Base-by-base conservation (phyloP, 768 basidiomycete species). In the Thelephora aurantiotincta region DNA sequence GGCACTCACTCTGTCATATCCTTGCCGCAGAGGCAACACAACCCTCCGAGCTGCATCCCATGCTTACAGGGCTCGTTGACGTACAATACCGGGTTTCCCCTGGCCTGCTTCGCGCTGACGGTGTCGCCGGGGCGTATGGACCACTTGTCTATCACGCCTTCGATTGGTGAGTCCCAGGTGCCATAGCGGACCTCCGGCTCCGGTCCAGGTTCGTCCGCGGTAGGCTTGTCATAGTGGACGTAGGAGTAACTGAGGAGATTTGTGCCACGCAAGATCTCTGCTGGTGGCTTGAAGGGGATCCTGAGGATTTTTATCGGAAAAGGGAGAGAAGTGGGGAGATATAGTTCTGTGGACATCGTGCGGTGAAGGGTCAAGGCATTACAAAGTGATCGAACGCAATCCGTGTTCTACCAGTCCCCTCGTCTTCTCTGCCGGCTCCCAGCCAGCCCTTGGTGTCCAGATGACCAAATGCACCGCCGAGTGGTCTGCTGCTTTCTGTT, bases 21-120 rank as follows among this genome's bases (percentile, higher is more conserved):
- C 68, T 88, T 92, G 34, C 92, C 94, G 58, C 94, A 99, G 26
- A 96, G 63, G 1, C 87, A 90, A 60, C 94, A 99, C 44, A 99
- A 70, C 1, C 94, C 94, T 36, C 82, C 80, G 44, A 94, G 69
- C 61, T 97, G 93, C 56, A 94, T 81, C 50, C 87, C 87, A 64
- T 99, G 94, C 49, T 89, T 91, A 68, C 94, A 99, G n/a, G 91
- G 88, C 63, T 97, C 93, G 42, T 77, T 65, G 52, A 97, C 68
- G 34, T 75, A 63, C 19, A 91, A 68, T 49, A 75, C 78, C 2
- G 80, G 72, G 36, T 65, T 72, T 38, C 77, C 75, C 50, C 69
- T 74, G 11, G 83, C 80, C 55, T 66, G 71, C 46, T 73, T 69
- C 35, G 66, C 61, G 13, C 80, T 71, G 43, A 90, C 67, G 46